Base-by-base conservation (phyloP, 2,329 filamentous ascomycete genomes). In the Cryphonectria japonica region DNA sequence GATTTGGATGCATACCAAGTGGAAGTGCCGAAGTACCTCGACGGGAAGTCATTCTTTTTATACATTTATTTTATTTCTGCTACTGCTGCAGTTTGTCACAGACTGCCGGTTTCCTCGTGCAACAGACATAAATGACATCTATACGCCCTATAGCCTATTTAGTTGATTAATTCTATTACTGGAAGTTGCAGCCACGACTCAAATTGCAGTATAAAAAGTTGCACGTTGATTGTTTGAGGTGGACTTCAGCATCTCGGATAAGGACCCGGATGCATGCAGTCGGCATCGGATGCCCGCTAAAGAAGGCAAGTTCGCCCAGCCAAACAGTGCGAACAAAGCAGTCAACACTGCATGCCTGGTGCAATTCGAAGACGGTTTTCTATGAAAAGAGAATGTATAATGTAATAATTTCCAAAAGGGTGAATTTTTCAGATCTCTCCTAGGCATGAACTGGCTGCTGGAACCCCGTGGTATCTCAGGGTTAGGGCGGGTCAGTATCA, bases 401-500 rank as follows among this genome's bases (percentile, higher is more conserved):
- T 0, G 1, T 8, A 9, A n/a, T 1, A n/a, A n/a, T n/a, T 2
- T 22, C 4, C 7, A 0, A n/a, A n/a, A 6, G n/a, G 2, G 4
- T 50, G 6, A 50, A 8, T 9, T 2, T 22, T 1, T 9, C 1
- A 9, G 19, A 19, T 9, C 46, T 11, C 9, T 7, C n/a, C 7
- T n/a, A n/a, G 46, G n/a, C 6, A n/a, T n/a, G 22, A n/a, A n/a
- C 1, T n/a, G 46, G n/a, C 46, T 50, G 46, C 22, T n/a, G 26
- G 26, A 26, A 26, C 1, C 22, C 22, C 22, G 22, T 46, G 41
- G 13, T 19, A 16, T 1, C 22, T 22, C 16, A 19, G 22, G 22
- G 46, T n/a, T 19, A 50, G 46, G 1, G 46, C n/a, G 22, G 22
- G 46, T n/a, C 46, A 50, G 46, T 22, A n/a, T 22, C 46, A 19